Evolutionary conservation across 2,329 filamentous ascomycete species (phyloP), one percentile per base, ranked within the genome.

Genomic region (Nemania sp.): DNA sequence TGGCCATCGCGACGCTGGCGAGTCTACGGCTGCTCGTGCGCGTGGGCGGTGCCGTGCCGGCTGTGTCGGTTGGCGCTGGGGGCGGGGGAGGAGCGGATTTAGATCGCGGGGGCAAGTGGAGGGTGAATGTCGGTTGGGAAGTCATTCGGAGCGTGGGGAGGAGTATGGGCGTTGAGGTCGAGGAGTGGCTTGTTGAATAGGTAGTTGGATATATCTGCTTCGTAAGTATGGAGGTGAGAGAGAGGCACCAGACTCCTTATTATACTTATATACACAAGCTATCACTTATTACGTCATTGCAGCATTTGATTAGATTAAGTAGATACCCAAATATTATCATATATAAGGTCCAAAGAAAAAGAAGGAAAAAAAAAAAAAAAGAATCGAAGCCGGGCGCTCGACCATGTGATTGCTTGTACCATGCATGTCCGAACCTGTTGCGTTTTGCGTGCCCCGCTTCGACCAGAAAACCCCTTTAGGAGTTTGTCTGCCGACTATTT

Each of bases 71-170:
- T 6, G 56, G 49, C 26, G 56, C 36, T 31, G 52, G 52, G 86
- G 84, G 85, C 0, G 91, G 52, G 86, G 84, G 85, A 0, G 91
- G 88, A 84, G 75, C 77, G 8, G 89, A 92, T 70, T 75, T 91
- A 64, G 89, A 93, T 67, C 76, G 83, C 0, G 83, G 83, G 0
- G 84, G 82, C 5, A 86, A 88, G 70, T 94, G 89, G 88, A 83
- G 87, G 65, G 86, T 92, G 8, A 90, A 89, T 62, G 84, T 90
- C 52, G 84, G 86, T 1, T 92, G 88, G 88, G 90, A 94, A 66
- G 84, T 88, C 58, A 82, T 89, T 6, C 76, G 86, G 56, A 80
- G 79, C 3, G 73, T 94, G 59, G 90, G 88, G 23, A 76, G 90
- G 65, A 86, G 82, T 66, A 81, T 94, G 46, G 86, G 87, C 2